These are phyloP conservation scores for Clavariopsis aquatica DNA, from an alignment of 495 filamentous ascomycete genomes.

Conservation along the genomic window DNA sequence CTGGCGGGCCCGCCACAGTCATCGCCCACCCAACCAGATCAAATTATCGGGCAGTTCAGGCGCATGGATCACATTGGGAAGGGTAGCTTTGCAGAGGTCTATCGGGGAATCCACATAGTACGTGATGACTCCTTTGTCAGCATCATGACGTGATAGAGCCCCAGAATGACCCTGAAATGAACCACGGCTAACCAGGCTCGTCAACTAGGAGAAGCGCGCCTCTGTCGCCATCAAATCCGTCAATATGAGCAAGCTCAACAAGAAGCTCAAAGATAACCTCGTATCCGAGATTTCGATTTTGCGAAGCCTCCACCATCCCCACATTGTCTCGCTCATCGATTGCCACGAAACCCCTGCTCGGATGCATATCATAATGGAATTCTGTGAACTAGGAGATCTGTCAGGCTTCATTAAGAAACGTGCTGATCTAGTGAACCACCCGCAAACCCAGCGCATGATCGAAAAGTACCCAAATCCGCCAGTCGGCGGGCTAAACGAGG, in stretches of 20 bases:
- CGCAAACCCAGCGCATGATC: constrained; percentile 79
- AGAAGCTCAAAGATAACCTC: constrained; percentile 94
- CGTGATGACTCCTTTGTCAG: constrained; percentile 44
- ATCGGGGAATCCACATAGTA: constrained; percentile 81
- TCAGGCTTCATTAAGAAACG: constrained; percentile 94
- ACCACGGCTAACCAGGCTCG: not conserved
- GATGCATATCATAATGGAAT: constrained; percentile 98
- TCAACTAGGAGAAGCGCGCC: constrained; percentile 55
- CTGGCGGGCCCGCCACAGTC: constrained; percentile 49
- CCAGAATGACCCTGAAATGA: not conserved
- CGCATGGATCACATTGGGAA: constrained; percentile 85
- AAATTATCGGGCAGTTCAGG: constrained; percentile 73
- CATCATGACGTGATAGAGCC: not conserved
- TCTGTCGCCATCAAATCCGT: constrained; percentile 95
- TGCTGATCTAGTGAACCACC: constrained; percentile 71
- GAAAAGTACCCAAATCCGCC: constrained; percentile 83
- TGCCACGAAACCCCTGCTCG: constrained; percentile 82
- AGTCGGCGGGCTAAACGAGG: constrained; percentile 84
- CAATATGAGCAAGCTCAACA: constrained; percentile 82
- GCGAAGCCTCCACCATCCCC: constrained; percentile 86
- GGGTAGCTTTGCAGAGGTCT: constrained; percentile 95
- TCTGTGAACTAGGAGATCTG: constrained; percentile 90
- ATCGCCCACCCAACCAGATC: constrained; percentile 48
- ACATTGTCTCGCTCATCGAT: constrained; percentile 94
- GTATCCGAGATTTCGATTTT: constrained; percentile 93